These are phyloP conservation scores for Beauveria scarabaeidicola DNA, from an alignment of 2,329 filamentous ascomycete genomes.

Conservation along the genomic window DNA sequence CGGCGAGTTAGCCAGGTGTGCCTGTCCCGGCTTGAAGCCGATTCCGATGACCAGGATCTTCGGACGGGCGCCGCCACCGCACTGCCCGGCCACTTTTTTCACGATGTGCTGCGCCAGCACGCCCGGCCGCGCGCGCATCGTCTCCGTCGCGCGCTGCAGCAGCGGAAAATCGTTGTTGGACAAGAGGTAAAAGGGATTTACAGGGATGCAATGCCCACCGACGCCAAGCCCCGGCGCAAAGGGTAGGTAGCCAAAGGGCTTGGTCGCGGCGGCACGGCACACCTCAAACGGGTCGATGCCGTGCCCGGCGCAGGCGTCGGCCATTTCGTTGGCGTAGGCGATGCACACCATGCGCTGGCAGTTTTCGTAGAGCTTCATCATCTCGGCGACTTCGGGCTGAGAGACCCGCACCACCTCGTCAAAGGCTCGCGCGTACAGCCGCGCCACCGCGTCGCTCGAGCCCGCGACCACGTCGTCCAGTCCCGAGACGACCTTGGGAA, in stretches of 20 bases:
- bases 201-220: conserved; percentile 47
- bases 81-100: conserved; percentile 4
- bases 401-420: conserved; percentile 40
- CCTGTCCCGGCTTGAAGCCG: conserved; percentile 43
- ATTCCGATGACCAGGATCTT: conserved; percentile 37
- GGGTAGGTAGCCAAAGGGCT: conserved; percentile 44
- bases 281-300: conserved; percentile 44
- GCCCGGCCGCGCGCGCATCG: conserved; percentile 34
- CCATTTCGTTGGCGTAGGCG: conserved; percentile 49
- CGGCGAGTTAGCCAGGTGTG: conserved; percentile 38
- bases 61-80: conserved; percentile 5
- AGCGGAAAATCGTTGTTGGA: conserved; percentile 39
- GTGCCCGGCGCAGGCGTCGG: conserved; percentile 38
- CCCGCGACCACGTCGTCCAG: conserved; percentile 37
- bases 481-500: conserved; percentile 47
- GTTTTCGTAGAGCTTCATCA: conserved; percentile 51
- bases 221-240: conserved; percentile 41
- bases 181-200: conserved; percentile 46
- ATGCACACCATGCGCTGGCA: conserved; percentile 48
- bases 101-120: conserved; percentile 30
- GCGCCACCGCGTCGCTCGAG: conserved; percentile 34
- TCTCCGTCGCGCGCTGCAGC: conserved; percentile 33
- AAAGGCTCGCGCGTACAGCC: conserved; percentile 40
- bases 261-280: conserved; percentile 38
- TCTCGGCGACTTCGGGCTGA: conserved; percentile 46